These are phyloP conservation scores for Thelonectria rubi DNA, from an alignment of 2,329 filamentous ascomycete genomes.

Conservation along the genomic window DNA sequence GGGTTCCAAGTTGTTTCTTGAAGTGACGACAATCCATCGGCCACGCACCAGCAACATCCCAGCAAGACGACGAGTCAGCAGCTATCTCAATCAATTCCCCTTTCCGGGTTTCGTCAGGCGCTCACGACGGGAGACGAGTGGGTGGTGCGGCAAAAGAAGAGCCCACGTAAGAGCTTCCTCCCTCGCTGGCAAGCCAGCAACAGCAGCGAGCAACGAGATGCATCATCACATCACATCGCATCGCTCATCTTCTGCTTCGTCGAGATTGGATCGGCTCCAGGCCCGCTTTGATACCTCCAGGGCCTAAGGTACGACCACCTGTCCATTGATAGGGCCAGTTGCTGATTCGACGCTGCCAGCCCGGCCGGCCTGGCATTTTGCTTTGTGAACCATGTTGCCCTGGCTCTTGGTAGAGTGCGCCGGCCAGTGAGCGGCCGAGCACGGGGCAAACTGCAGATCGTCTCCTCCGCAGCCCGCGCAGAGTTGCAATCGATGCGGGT, in stretches of 20 bases:
- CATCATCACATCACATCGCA: conserved; percentile 42
- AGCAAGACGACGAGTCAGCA: conserved; percentile 1
- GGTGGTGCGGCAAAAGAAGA: not conserved
- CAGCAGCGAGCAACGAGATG: conserved; percentile 20
- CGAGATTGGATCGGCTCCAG: conserved; percentile 37
- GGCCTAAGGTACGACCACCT: not conserved
- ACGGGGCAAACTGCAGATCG: conserved; percentile 42
- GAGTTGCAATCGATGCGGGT: conserved; percentile 37
- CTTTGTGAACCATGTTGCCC: conserved; percentile 16
- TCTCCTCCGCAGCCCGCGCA: conserved; percentile 37
- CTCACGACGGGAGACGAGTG: not conserved
- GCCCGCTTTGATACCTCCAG: conserved; percentile 29
- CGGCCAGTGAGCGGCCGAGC: conserved; percentile 27
- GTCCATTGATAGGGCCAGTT: conserved; percentile 28
- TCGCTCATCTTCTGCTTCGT: conserved; percentile 33
- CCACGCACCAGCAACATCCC: conserved; percentile 12
- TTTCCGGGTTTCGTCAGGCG: not conserved
- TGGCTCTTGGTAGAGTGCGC: conserved; percentile 15
- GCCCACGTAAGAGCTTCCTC: conserved; percentile 1
- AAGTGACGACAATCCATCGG: conserved; percentile 11
- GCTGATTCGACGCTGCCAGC: conserved; percentile 35
- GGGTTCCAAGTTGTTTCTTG: conserved; percentile 3
- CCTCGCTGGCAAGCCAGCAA: conserved; percentile 22
- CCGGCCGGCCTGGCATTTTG: conserved; percentile 16
- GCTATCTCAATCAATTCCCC: conserved; percentile 13